These are phyloP conservation scores for Pilaira anomala DNA, from an alignment of 192 early-diverging fungal species.

Conservation along the genomic window DNA sequence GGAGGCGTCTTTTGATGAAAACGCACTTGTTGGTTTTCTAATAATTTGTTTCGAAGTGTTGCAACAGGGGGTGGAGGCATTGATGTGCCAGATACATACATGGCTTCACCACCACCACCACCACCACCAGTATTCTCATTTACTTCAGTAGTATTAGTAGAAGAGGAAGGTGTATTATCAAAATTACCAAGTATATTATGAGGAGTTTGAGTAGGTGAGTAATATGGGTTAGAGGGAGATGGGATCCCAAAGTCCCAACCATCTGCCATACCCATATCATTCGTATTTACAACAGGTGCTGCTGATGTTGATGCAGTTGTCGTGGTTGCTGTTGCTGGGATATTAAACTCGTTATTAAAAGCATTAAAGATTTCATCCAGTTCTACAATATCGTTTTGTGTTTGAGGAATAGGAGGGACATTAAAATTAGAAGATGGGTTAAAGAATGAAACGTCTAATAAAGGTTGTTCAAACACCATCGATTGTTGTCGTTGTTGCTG, in stretches of 20 bases:
- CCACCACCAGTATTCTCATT: too few relatives aligned
- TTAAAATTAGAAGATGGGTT: too few relatives aligned
- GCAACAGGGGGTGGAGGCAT: slow-evolving; percentile 20
- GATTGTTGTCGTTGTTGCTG: not conserved
- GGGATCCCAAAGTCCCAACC: slow-evolving; percentile 13
- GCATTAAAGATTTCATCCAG: not conserved
- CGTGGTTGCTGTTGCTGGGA: not conserved
- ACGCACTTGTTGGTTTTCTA: slow-evolving; percentile 1
- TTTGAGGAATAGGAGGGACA: too few relatives aligned
- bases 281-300: too few relatives aligned
- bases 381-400: too few relatives aligned
- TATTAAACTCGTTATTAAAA: slow-evolving; percentile 4
- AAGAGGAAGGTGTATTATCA: slow-evolving; percentile 15
- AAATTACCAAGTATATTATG: slow-evolving; percentile 22
- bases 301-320: too few relatives aligned
- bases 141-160: too few relatives aligned
- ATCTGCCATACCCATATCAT: slow-evolving; percentile 16
- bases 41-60: slow-evolving; percentile 19
- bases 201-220: slow-evolving; percentile 6
- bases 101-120: slow-evolving; percentile 6
- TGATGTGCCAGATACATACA: slow-evolving; percentile 9
- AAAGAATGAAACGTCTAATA: too few relatives aligned
- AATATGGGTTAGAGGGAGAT: slow-evolving; percentile 5
- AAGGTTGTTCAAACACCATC: not conserved
- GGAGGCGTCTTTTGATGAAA: not conserved